These are phyloP conservation scores for Pseudozyma sp. DNA, from an alignment of 1,284 basidiomycete species.

Conservation along the genomic window DNA sequence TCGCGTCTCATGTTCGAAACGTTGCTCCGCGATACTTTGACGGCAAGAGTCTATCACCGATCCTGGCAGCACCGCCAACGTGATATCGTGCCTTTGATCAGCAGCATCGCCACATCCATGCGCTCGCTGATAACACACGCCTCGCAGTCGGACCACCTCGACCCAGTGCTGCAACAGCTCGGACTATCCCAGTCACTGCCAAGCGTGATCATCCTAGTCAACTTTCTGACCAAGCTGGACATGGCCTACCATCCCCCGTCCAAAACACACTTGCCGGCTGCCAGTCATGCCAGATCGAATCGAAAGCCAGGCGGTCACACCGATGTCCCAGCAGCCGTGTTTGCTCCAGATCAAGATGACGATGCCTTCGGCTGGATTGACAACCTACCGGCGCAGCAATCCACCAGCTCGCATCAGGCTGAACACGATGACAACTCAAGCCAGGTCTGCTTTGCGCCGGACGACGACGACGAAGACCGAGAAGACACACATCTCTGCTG, in stretches of 20 bases:
- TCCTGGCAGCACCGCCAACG: slow-evolving; percentile 25
- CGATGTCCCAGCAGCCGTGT: not conserved
- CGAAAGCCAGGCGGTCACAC: not conserved
- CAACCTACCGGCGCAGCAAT: not conserved
- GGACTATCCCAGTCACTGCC: slow-evolving; percentile 1
- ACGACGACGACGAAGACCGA: not conserved
- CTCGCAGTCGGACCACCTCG: not conserved
- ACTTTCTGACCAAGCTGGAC: slow-evolving; percentile 14
- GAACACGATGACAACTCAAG: not conserved
- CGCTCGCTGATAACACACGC: slow-evolving; percentile 6
- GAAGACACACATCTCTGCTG: not conserved
- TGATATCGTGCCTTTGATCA: slow-evolving; percentile 11
- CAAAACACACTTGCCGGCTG: not conserved
- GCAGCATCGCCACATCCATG: slow-evolving; percentile 26
- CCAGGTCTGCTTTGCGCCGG: not conserved
- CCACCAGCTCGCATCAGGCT: not conserved
- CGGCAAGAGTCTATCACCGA: slow-evolving; percentile 22
- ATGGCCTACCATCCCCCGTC: slow-evolving; percentile 5
- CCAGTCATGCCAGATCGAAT: not conserved
- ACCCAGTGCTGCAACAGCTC: slow-evolving; percentile 2
- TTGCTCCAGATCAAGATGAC: not conserved
- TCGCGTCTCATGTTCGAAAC: slow-evolving; percentile 22
- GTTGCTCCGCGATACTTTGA: slow-evolving; percentile 7
- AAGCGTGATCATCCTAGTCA: slow-evolving; percentile 9
- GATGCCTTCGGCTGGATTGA: slow-evolving; percentile 6